Base-by-base conservation (phyloP, 257 asterid genomes). In the Solanum pimpinellifolium region DNA sequence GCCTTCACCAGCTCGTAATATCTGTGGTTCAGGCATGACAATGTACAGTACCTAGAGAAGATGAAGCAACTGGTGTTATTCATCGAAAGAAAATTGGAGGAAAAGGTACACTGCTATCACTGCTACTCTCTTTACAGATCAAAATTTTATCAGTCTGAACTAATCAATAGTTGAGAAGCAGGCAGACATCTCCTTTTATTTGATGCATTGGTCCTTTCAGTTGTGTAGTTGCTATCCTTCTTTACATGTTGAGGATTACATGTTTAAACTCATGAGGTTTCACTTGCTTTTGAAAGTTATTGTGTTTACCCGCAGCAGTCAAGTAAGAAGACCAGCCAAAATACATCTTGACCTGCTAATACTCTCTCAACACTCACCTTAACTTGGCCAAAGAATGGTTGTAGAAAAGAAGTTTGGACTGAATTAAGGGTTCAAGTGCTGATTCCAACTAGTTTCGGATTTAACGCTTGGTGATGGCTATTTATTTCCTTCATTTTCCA, bases 51-150 rank as follows among this genome's bases (percentile, higher is more conserved):
- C 87, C 89, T 97, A 92, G 99, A 97, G 92, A 95, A 96, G 91
- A 92, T 97, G 98, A 95, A 96, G 92, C 97, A 93, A 89, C 91
- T 97, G 93, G 97, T 94, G 89, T 81, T 97, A 88, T 97, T 97
- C 92, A 91, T 96, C 69, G 98, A 97, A 90, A 97, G 92, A 89
- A 95, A 88, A 44, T 90, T 97, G 94, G 99, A 94, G 65, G 96
- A 94, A 90, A 97, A 97, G 98, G 99, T 97, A 90, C 41, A 31
- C 68, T 27, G 68, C 29, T 47, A 16, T 46, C 41, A 49, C 68
- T 27, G 66, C 44, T 47, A 16, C 27, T 29, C 68, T 68, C 70
- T 80, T 66, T 83, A 11, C 44, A 10, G 60, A 74, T 46, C 62
- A 15, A 44, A 25, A 77, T 25, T 77, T 77, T 39, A 44, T 25